phyloP scores from a whole-genome alignment of 2,329 filamentous ascomycete genomes.

The Aspergillus ochraceus region DNA sequence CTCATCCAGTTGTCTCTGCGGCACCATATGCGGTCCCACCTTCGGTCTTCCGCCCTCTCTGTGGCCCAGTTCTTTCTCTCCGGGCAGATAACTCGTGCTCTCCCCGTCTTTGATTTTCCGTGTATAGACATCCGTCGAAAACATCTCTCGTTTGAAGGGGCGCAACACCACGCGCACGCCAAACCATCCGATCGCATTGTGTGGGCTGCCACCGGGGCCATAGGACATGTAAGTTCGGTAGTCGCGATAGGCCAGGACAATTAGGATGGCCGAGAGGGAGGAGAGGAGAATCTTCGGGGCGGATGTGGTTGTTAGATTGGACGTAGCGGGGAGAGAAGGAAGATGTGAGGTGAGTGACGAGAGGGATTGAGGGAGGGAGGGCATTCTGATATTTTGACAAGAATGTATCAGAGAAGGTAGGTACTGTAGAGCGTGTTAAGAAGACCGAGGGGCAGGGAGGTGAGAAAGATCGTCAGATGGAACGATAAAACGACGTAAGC shows the following conservation, averaged over 20 bases:
- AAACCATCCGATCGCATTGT: constrained; percentile 39
- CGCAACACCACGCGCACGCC: constrained; percentile 23
- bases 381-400: not conserved
- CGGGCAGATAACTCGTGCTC: constrained; percentile 11
- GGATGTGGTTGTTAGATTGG: not conserved
- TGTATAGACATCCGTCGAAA: constrained; percentile 29
- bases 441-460: no score
- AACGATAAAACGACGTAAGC: no score
- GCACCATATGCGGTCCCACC: constrained; percentile 29
- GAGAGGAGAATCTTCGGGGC: constrained; percentile 12
- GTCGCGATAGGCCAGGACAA: constrained; percentile 29
- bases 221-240: constrained; percentile 39
- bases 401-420: no score
- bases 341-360: not conserved
- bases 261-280: constrained; percentile 15
- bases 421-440: no score
- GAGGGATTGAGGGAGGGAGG: not conserved
- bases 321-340: not conserved
- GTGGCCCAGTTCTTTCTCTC: constrained; percentile 14
- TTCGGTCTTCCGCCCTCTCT: constrained; percentile 20
- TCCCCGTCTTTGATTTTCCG: constrained; percentile 23
- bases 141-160: constrained; percentile 28
- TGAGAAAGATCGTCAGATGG: no score
- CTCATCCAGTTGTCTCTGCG: constrained; percentile 32
- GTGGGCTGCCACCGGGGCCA: constrained; percentile 36